phyloP scores from a whole-genome alignment of 352 stramenopile species.

The Phytophthora boehmeriae region DNA sequence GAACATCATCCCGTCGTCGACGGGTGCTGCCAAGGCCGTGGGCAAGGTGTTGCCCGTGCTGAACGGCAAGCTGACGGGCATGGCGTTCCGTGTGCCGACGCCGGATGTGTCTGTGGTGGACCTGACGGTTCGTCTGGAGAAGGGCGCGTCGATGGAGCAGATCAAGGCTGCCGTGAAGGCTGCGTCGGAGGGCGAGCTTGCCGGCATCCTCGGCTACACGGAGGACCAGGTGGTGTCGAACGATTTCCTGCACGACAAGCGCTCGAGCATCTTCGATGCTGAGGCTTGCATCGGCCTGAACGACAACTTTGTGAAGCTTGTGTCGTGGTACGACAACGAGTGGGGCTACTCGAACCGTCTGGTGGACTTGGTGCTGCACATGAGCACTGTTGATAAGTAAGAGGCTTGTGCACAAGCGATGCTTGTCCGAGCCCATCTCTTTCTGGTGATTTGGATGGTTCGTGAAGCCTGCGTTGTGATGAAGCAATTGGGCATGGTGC shows the following conservation, averaged over 20 bases:
- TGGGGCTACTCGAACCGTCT: slow-evolving; percentile 98
- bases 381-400: slow-evolving; percentile 67
- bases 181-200: slow-evolving; percentile 92
- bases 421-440: neutral
- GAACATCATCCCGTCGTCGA: slow-evolving; percentile 99
- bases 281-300: slow-evolving; percentile 81
- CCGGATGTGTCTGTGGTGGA: slow-evolving; percentile 91
- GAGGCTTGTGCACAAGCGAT: slow-evolving; percentile 5
- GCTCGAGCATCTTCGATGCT: slow-evolving; percentile 41
- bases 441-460: slow-evolving; percentile 1
- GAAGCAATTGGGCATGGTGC: slow-evolving; percentile 20
- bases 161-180: slow-evolving; percentile 97
- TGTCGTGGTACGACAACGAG: slow-evolving; percentile 99
- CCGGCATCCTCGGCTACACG: slow-evolving; percentile 98
- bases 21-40: slow-evolving; percentile 93
- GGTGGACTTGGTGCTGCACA: slow-evolving; percentile 97
- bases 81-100: slow-evolving; percentile 92
- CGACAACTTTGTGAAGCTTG: slow-evolving; percentile 98
- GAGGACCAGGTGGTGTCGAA: slow-evolving; percentile 97
- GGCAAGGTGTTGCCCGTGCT: slow-evolving; percentile 84
- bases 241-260: slow-evolving; percentile 96
- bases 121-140: slow-evolving; percentile 81
- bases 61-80: slow-evolving; percentile 93
- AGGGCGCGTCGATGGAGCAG: slow-evolving; percentile 96
- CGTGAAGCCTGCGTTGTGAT: slow-evolving; percentile 7